Percentiles rank a stretch among this genome's conserved stretches.
Conservation (phyloP, 768 basidiomycete species). For the Macrolepiota fuliginosa region DNA sequence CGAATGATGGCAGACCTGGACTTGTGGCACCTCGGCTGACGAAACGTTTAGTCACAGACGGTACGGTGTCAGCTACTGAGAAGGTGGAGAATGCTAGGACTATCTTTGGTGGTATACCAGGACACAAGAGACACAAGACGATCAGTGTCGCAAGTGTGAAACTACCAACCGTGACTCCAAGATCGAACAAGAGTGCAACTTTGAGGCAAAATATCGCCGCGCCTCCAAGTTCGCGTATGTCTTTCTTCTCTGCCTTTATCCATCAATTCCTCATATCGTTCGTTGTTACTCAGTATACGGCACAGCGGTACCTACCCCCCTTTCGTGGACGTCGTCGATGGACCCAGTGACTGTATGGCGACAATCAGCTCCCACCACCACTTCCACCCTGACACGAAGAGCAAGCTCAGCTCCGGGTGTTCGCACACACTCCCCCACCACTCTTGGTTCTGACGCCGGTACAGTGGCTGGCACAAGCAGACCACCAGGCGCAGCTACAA, state of each 20-base stretch:
- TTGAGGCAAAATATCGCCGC: conserved; percentile 53
- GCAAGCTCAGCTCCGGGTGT: conserved; percentile 2
- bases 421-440: conserved; percentile 5
- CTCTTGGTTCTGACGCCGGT: not conserved
- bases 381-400: conserved; percentile 16
- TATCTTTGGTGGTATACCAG: conserved; percentile 79
- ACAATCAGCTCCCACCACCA: conserved; percentile 17
- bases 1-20: not conserved
- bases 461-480: conserved; percentile 1
- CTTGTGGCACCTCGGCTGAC: conserved; percentile 29
- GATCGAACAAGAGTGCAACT: conserved; percentile 78
- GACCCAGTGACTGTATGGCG: conserved; percentile 24
- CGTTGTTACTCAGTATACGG: conserved; percentile 39
- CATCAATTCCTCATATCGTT: not conserved
- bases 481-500: conserved; percentile 20
- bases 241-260: not conserved
- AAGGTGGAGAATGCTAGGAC: conserved; percentile 30
- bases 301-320: conserved; percentile 34
- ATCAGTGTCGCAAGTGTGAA: conserved; percentile 67
- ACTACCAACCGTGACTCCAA: conserved; percentile 65
- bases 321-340: conserved; percentile 44
- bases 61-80: conserved; percentile 10
- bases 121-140: conserved; percentile 77
- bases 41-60: conserved; percentile 33
- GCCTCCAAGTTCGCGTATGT: conserved; percentile 68